These are phyloP conservation scores for Alternaria arbusti DNA, from an alignment of 2,329 filamentous ascomycete species.

Conservation along the genomic window DNA sequence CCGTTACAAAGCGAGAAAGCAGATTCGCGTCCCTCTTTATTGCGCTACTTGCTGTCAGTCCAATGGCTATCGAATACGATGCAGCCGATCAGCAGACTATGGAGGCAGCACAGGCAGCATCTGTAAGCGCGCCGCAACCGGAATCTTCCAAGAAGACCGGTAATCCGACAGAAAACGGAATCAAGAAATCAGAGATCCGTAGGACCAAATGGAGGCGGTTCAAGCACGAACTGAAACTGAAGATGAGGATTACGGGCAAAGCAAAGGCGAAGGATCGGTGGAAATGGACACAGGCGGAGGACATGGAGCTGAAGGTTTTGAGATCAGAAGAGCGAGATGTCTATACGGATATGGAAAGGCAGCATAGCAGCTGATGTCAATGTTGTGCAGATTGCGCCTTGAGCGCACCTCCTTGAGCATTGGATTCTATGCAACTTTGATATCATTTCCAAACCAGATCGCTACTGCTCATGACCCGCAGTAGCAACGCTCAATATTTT, in stretches of 20 bases:
- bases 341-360: conserved; percentile 67
- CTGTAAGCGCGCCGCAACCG: background rate
- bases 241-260: conserved; percentile 8
- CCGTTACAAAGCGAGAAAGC: conserved; percentile 18
- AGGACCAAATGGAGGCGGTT: conserved; percentile 21
- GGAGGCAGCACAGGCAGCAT: conserved; percentile 17
- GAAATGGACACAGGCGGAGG: background rate
- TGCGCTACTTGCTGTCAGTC: conserved; percentile 22
- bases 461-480: conserved; percentile 69
- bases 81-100: conserved; percentile 23
- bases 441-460: background rate
- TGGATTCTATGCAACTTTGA: background rate
- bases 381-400: no score
- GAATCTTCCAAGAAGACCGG: conserved; percentile 10
- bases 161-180: no score
- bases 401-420: no score
- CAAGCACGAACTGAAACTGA: conserved; percentile 17
- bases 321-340: conserved; percentile 77
- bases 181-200: conserved; percentile 18
- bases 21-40: conserved; percentile 25
- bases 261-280: conserved; percentile 9
- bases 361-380: background rate
- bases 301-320: conserved; percentile 67
- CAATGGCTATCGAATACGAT: conserved; percentile 19
- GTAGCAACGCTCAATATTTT: conserved; percentile 84